phyloP scores from a whole-genome alignment of 768 basidiomycete genomes.

The Hericium erinaceus region DNA sequence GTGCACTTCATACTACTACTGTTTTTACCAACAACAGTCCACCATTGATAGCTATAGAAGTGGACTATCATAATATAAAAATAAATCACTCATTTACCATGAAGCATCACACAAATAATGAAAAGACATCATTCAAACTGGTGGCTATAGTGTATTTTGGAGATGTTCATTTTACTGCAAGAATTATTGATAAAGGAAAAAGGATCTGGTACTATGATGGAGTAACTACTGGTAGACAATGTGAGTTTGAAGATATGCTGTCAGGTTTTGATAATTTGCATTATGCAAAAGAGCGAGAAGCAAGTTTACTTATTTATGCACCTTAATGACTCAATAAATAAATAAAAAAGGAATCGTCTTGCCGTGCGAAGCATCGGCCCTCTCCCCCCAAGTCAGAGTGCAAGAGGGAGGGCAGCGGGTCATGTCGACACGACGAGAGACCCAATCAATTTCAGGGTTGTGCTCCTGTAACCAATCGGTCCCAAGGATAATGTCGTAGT shows the following conservation, averaged over 20 bases:
- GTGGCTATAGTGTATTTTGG: constrained; percentile 17
- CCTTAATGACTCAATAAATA: not conserved
- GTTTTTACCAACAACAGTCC: not conserved
- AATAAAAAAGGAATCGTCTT: not conserved
- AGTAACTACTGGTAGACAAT: not conserved
- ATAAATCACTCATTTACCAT: not conserved
- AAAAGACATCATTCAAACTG: not conserved
- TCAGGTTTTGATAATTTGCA: not conserved
- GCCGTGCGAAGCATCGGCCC: not conserved
- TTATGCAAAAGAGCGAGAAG: not conserved
- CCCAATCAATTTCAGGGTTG: no score
- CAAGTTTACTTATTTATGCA: not conserved
- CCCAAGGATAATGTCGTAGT: no score
- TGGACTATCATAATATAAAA: not conserved
- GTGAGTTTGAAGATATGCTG: not conserved
- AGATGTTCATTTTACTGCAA: constrained; percentile 15
- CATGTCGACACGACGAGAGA: no score
- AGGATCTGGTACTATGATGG: constrained; percentile 22
- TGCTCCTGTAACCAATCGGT: no score
- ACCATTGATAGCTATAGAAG: not conserved
- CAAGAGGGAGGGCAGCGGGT: no score
- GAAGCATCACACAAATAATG: no score
- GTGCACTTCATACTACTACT: not conserved
- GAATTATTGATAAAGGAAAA: constrained; percentile 10
- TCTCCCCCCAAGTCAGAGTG: not conserved